Evolutionary conservation across 768 basidiomycete genomes (phyloP).

Genomic region (Tulasnella sp.): DNA sequence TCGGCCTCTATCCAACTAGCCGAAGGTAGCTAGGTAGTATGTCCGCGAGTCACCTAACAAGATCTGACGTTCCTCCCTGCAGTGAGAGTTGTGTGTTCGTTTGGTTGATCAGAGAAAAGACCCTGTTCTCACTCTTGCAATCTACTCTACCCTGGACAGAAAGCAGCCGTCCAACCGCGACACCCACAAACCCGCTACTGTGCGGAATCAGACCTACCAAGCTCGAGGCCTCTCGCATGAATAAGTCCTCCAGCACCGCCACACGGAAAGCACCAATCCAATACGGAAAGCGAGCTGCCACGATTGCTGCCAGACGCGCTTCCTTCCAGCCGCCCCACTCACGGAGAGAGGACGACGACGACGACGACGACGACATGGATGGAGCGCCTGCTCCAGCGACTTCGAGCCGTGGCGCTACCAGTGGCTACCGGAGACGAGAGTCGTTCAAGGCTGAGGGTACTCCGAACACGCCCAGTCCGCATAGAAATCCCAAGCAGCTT

Average conservation of each 20-base stretch:
- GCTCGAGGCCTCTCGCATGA: too few species aligned
- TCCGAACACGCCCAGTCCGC: background rate
- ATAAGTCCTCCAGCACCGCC: background rate
- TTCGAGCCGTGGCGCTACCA: background rate
- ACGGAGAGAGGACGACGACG: background rate
- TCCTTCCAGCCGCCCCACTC: background rate
- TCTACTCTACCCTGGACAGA: too few species aligned
- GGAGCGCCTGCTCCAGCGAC: background rate
- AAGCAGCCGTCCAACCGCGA: too few species aligned
- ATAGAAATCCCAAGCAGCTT: background rate
- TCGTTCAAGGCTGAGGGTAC: background rate
- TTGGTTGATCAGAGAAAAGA: too few species aligned
- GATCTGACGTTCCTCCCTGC: too few species aligned
- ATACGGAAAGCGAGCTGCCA: conserved; percentile 6
- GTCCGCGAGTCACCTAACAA: too few species aligned
- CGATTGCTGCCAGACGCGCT: background rate
- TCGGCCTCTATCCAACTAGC: too few species aligned
- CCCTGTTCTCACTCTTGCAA: too few species aligned
- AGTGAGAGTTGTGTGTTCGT: too few species aligned
- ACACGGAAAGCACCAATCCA: conserved; percentile 6
- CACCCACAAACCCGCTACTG: too few species aligned
- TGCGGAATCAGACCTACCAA: too few species aligned
- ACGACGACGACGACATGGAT: background rate
- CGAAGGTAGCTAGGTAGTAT: too few species aligned
- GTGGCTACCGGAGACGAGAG: background rate